Evolutionary conservation across 371 early-diverging fungal species (phyloP).

Genomic region (Chytridium lagenaria): DNA sequence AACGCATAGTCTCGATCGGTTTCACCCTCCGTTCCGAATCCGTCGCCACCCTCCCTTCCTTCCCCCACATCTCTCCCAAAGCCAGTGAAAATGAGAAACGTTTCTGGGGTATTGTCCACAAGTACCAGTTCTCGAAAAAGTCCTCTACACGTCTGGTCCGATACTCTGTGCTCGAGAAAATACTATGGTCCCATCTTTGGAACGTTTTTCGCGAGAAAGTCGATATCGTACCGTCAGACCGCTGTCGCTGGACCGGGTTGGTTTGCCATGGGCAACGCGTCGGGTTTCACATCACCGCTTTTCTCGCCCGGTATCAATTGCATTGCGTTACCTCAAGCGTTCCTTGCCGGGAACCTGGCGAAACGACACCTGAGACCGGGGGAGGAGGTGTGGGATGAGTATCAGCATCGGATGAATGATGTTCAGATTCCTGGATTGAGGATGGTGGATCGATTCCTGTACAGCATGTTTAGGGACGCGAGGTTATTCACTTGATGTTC

Average conservation of each 20-base stretch:
- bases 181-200: constrained; percentile 1
- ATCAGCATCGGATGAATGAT: neutral
- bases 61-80: neutral
- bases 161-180: neutral
- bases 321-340: neutral
- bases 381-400: constrained; percentile 12
- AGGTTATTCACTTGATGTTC: constrained; percentile 18
- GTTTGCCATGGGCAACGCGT: constrained; percentile 23
- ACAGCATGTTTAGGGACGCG: constrained; percentile 27
- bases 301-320: constrained; percentile 27
- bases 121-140: constrained; percentile 6
- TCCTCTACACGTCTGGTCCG: constrained; percentile 2
- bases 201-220: neutral
- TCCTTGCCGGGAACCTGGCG: constrained; percentile 19
- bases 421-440: constrained; percentile 8
- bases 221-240: constrained; percentile 21
- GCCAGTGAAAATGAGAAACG: constrained; percentile 4
- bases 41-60: neutral
- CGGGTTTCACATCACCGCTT: constrained; percentile 28
- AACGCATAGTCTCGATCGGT: constrained; percentile 23
- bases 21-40: constrained; percentile 20
- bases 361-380: neutral
- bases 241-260: constrained; percentile 21
- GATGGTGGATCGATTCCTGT: constrained; percentile 15
- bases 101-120: constrained; percentile 28